phyloP scores from a whole-genome alignment of 1,139 yeast genomes.

The Arxiozyma heterogenica region DNA sequence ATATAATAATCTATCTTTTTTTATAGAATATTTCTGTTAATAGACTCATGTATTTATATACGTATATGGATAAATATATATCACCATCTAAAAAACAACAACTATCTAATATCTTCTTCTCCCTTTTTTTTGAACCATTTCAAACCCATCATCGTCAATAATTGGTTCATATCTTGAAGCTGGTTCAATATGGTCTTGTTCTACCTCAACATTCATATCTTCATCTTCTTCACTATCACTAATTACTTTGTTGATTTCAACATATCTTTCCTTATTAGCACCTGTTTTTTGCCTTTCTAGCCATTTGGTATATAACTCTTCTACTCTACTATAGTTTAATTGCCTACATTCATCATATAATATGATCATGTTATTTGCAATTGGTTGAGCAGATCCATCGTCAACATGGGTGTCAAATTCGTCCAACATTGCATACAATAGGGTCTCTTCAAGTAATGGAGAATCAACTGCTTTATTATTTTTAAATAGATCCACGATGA shows the following conservation, averaged over 20 bases:
- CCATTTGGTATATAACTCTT: constrained; percentile 52
- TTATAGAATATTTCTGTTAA: not conserved
- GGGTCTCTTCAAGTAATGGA: constrained; percentile 72
- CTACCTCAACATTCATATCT: constrained; percentile 18
- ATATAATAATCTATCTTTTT: too few relatives aligned
- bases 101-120: constrained; percentile 32
- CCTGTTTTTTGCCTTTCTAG: constrained; percentile 40
- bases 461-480: constrained; percentile 57
- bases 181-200: not conserved
- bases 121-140: constrained; percentile 66
- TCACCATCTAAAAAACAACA: not conserved
- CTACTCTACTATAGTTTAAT: constrained; percentile 47
- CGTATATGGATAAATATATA: not conserved
- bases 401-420: constrained; percentile 86
- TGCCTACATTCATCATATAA: constrained; percentile 56
- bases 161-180: constrained; percentile 39
- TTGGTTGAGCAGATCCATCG: constrained; percentile 74
- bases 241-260: constrained; percentile 41
- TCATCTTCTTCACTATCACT: constrained; percentile 29
- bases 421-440: constrained; percentile 84
- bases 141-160: constrained; percentile 90
- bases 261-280: constrained; percentile 27
- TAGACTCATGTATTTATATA: not conserved
- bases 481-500: constrained; percentile 69
- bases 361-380: constrained; percentile 58